A percentile compares a stretch with the other conserved stretches of the same genome.
Evolutionary conservation across 495 filamentous ascomycete genomes (phyloP).

Genomic region (Penicillium pancosmium): DNA sequence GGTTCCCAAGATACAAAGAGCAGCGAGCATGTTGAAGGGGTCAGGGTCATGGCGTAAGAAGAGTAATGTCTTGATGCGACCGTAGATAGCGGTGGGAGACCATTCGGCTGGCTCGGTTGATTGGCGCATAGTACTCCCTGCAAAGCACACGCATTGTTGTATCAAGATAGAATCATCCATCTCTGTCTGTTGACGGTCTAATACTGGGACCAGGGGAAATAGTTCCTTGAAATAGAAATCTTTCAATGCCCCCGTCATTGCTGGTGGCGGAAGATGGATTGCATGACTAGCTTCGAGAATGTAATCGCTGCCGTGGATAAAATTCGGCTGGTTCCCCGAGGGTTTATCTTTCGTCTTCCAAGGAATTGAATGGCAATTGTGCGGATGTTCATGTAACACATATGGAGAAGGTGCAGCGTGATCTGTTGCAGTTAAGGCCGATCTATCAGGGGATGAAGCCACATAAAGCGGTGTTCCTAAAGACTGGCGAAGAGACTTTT

Average conservation of each 20-base stretch:
- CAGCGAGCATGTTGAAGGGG: conserved; percentile 13
- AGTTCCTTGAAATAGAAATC: conserved; percentile 21
- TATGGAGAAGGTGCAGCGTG: neutral
- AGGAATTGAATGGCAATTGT: no score
- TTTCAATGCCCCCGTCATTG: conserved; percentile 9
- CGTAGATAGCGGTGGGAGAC: conserved; percentile 15
- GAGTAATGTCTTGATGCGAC: conserved; percentile 21
- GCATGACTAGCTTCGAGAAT: conserved; percentile 13
- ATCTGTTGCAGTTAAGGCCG: neutral
- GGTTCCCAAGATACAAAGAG: conserved; percentile 15
- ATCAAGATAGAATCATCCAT: conserved; percentile 13
- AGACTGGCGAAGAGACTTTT: conserved; percentile 7
- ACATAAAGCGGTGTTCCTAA: neutral
- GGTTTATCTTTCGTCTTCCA: neutral
- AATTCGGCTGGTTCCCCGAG: neutral
- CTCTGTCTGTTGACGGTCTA: conserved; percentile 11
- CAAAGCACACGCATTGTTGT: conserved; percentile 21
- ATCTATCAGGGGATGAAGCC: neutral
- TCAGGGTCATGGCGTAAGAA: conserved; percentile 15
- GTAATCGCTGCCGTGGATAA: conserved; percentile 7
- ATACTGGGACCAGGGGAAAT: conserved; percentile 12
- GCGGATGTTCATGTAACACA: neutral
- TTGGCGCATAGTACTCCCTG: conserved; percentile 21
- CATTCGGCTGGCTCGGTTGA: conserved; percentile 9
- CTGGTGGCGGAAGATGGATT: conserved; percentile 5